phyloP scores from a whole-genome alignment of 352 stramenopile species.

The Phytophthora foliorum region DNA sequence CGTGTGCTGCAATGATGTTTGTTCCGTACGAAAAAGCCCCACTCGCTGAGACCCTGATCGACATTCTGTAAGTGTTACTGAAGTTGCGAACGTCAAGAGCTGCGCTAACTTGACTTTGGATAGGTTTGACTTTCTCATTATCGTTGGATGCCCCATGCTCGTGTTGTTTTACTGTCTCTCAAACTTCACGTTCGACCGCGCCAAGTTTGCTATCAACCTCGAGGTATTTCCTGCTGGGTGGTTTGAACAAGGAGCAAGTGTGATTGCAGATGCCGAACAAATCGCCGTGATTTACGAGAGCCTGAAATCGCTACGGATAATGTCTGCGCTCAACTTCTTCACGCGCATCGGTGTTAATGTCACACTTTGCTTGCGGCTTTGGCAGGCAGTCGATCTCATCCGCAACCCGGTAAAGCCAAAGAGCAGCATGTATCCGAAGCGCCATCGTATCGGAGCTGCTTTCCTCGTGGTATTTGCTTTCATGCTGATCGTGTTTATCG shows the following conservation, averaged over 20 bases:
- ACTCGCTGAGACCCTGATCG: slow-evolving; percentile 28
- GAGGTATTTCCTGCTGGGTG: slow-evolving; percentile 26
- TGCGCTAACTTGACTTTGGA: not conserved
- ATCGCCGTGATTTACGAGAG: slow-evolving; percentile 36
- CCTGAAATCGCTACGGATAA: slow-evolving; percentile 46
- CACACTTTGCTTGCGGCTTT: slow-evolving; percentile 33
- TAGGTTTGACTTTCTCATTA: slow-evolving; percentile 43
- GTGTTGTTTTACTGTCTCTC: slow-evolving; percentile 31
- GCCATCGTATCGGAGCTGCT: slow-evolving; percentile 5
- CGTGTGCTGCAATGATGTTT: slow-evolving; percentile 28
- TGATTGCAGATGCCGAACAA: slow-evolving; percentile 34
- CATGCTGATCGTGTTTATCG: slow-evolving; percentile 16
- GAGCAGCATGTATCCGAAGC: slow-evolving; percentile 26
- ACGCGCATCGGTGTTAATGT: slow-evolving; percentile 40
- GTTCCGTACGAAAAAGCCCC: slow-evolving; percentile 19
- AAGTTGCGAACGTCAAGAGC: too few relatives aligned
- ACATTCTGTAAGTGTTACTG: slow-evolving; percentile 48
- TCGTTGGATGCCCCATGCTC: slow-evolving; percentile 33
- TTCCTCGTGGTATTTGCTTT: slow-evolving; percentile 22
- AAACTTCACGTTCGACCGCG: slow-evolving; percentile 37
- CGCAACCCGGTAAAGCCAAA: not conserved
- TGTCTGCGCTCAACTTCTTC: slow-evolving; percentile 38
- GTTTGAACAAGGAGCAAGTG: slow-evolving; percentile 38
- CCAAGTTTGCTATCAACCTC: slow-evolving; percentile 30
- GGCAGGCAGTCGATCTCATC: slow-evolving; percentile 11